Conservation (phyloP, 768 basidiomycete species). For the Mrakia blollopis region DNA sequence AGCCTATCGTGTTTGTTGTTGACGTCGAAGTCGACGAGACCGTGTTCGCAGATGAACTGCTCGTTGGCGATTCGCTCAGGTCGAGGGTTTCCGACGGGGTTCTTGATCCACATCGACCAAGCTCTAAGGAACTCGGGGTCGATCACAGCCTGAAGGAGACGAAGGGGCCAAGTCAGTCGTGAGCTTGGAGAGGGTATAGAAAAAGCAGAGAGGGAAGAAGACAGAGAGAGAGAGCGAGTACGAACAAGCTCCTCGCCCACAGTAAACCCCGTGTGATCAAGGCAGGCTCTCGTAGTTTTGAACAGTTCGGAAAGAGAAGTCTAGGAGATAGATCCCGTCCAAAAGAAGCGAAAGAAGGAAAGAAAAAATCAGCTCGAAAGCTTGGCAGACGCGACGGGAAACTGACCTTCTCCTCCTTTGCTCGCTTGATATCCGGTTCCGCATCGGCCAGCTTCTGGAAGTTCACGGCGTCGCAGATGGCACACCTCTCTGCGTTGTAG, state of each 20-base stretch:
- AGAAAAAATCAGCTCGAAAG: too few relatives aligned
- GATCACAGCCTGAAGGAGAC: neutral
- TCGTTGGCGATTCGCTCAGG: neutral
- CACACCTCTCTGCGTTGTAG: neutral
- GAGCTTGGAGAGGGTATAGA: neutral
- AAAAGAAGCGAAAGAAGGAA: too few relatives aligned
- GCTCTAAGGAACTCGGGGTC: neutral
- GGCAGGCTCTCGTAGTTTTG: too few relatives aligned
- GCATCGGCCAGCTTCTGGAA: neutral
- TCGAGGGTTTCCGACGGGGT: neutral
- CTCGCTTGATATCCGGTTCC: neutral
- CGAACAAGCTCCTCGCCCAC: too few relatives aligned
- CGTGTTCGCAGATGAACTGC: constrained; percentile 18
- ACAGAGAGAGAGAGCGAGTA: too few relatives aligned
- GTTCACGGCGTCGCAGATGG: neutral
- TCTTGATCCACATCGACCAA: neutral
- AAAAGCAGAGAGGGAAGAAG: neutral
- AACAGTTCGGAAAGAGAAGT: too few relatives aligned
- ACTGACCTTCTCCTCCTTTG: constrained; percentile 14
- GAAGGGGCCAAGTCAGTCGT: neutral
- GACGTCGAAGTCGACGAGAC: constrained; percentile 9
- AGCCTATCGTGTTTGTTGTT: constrained; percentile 1
- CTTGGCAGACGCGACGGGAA: too few relatives aligned
- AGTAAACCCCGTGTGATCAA: too few relatives aligned
- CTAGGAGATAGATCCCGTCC: too few relatives aligned